These are phyloP conservation scores for Sarocladiaceae sp. DNA, from an alignment of 2,329 filamentous ascomycete species.

Conservation along the genomic window DNA sequence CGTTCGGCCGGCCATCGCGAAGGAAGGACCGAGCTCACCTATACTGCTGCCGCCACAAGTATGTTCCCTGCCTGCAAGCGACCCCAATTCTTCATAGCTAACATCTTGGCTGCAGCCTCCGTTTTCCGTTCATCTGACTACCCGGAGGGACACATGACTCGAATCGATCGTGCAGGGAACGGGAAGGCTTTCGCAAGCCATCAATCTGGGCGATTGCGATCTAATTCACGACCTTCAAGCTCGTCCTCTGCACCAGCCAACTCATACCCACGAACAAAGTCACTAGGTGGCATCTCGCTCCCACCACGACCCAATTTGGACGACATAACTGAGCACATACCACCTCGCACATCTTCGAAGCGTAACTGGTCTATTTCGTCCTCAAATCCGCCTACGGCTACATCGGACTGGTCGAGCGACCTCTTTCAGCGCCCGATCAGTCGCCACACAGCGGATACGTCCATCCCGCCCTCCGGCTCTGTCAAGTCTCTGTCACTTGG, in stretches of 20 bases:
- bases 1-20: neutral
- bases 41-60: neutral
- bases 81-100: neutral
- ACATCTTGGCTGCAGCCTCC: neutral
- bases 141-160: neutral
- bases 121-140: conserved; percentile 7
- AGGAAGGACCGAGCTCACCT: neutral
- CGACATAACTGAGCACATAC: conserved; percentile 32
- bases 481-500: neutral
- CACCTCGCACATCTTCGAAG: conserved; percentile 13
- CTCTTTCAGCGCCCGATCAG: too few species aligned
- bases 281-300: conserved; percentile 14
- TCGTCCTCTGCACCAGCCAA: neutral
- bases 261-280: conserved; percentile 18
- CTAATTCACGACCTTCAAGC: conserved; percentile 7
- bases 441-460: conserved; percentile 42
- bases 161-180: neutral
- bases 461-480: conserved; percentile 21
- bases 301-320: conserved; percentile 17
- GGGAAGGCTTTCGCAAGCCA: neutral
- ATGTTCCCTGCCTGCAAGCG: too few species aligned
- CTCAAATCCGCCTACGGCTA: conserved; percentile 35
- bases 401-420: conserved; percentile 34
- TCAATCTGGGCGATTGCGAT: neutral
- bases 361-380: conserved; percentile 24